phyloP scores from a whole-genome alignment of 768 basidiomycete species.

The Naganishia vaughanmartiniae region DNA sequence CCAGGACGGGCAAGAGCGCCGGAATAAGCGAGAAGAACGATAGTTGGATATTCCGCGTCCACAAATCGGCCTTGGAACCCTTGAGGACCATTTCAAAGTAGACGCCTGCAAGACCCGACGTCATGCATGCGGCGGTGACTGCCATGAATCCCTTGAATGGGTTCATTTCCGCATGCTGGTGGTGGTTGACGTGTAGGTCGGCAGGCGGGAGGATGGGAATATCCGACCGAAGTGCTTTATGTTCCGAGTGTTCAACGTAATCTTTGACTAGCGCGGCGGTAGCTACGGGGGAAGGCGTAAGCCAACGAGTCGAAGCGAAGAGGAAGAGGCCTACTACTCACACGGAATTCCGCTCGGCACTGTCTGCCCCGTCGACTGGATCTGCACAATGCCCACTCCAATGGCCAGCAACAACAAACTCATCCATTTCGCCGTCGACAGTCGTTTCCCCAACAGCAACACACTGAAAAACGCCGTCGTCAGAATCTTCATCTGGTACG shows the following conservation, averaged over 20 bases:
- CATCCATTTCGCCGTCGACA: constrained; percentile 75
- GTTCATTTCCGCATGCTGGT: constrained; percentile 63
- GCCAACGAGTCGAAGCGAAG: constrained; percentile 23
- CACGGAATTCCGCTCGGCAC: constrained; percentile 20
- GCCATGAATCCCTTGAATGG: constrained; percentile 83
- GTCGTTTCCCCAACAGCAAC: constrained; percentile 70
- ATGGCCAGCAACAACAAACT: constrained; percentile 78
- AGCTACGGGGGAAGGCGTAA: neutral
- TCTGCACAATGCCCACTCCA: constrained; percentile 87
- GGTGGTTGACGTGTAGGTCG: neutral
- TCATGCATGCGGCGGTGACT: constrained; percentile 85
- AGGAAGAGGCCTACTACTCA: constrained; percentile 17
- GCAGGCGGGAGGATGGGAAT: neutral
- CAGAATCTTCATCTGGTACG: constrained; percentile 95
- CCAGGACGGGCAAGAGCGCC: constrained; percentile 72
- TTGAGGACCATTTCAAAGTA: constrained; percentile 99
- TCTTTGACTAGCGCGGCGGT: constrained; percentile 37
- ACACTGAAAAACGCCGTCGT: constrained; percentile 90
- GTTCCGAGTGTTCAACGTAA: constrained; percentile 6
- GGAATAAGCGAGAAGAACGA: constrained; percentile 91
- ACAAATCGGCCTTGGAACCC: constrained; percentile 80
- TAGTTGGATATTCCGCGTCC: constrained; percentile 95
- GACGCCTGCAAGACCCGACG: constrained; percentile 91
- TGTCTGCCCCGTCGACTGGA: constrained; percentile 61
- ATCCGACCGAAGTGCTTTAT: constrained; percentile 16